Evolutionary conservation across 176 grass and related monocot species (phyloP).

Genomic region (Stipa capillata): DNA sequence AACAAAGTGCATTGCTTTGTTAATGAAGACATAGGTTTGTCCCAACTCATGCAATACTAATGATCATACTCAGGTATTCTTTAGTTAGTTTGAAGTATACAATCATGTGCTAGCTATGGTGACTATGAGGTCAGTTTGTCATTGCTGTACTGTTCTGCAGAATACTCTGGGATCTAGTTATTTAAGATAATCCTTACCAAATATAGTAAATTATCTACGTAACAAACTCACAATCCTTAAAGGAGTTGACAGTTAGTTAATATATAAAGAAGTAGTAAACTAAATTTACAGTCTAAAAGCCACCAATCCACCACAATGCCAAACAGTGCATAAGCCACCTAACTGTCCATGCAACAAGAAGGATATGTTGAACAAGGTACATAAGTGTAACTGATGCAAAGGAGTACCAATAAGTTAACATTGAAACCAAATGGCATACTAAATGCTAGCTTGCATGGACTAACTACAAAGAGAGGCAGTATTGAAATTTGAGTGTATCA

Average conservation of each 20-base stretch:
- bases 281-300: neutral
- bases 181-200: conserved; percentile 1
- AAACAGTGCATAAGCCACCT: neutral
- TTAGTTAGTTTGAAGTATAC: neutral
- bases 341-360: neutral
- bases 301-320: neutral
- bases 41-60: neutral
- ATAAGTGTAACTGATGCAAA: neutral
- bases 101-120: neutral
- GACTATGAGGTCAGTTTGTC: neutral
- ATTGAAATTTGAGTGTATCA: neutral
- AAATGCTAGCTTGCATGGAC: conserved; percentile 3
- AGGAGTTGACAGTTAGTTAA: neutral
- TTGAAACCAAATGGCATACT: neutral
- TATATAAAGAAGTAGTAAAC: neutral
- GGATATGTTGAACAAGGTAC: neutral
- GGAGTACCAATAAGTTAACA: neutral
- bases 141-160: conserved; percentile 6
- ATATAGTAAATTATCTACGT: neutral
- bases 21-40: neutral
- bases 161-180: neutral
- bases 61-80: neutral
- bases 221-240: neutral
- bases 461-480: neutral
- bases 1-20: neutral